Evolutionary conservation across 805 yeast species (phyloP).

Genomic region (Candida berthetii): DNA sequence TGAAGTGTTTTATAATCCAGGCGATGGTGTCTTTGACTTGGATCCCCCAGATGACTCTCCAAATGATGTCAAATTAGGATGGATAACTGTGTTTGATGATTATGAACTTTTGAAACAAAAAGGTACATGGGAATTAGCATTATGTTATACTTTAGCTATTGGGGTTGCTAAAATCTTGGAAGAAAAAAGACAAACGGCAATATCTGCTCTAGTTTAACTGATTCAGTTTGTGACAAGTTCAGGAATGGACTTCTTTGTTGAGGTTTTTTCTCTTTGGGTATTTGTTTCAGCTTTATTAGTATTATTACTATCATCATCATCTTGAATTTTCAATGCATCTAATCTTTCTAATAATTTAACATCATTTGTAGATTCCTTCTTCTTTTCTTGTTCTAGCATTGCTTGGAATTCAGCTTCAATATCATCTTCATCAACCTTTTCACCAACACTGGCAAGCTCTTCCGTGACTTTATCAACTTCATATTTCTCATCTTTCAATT

Average conservation of each 20-base stretch:
- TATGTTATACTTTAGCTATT: constrained; percentile 48
- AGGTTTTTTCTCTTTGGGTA: neutral
- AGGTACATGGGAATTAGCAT: constrained; percentile 48
- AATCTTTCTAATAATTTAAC: constrained; percentile 18
- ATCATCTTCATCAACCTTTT: constrained; percentile 18
- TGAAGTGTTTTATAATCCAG: constrained; percentile 25
- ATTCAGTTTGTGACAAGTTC: neutral
- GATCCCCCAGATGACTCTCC: constrained; percentile 58
- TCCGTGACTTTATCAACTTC: constrained; percentile 32
- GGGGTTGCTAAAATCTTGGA: constrained; percentile 34
- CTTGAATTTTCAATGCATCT: constrained; percentile 15
- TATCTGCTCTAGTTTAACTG: neutral
- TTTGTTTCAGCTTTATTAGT: no score
- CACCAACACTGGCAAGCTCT: constrained; percentile 22
- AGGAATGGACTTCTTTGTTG: constrained; percentile 1
- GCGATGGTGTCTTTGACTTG: constrained; percentile 46
- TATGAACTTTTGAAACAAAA: constrained; percentile 17
- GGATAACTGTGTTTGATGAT: constrained; percentile 58
- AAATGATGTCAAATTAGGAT: constrained; percentile 52
- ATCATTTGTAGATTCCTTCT: constrained; percentile 4
- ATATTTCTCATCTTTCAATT: constrained; percentile 28
- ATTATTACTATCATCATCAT: neutral
- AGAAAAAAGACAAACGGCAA: constrained; percentile 4
- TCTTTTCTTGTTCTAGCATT: constrained; percentile 21
- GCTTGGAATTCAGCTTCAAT: constrained; percentile 32